These are phyloP conservation scores for Penicillium sp. DNA, from an alignment of 2,329 filamentous ascomycete species.

Conservation along the genomic window DNA sequence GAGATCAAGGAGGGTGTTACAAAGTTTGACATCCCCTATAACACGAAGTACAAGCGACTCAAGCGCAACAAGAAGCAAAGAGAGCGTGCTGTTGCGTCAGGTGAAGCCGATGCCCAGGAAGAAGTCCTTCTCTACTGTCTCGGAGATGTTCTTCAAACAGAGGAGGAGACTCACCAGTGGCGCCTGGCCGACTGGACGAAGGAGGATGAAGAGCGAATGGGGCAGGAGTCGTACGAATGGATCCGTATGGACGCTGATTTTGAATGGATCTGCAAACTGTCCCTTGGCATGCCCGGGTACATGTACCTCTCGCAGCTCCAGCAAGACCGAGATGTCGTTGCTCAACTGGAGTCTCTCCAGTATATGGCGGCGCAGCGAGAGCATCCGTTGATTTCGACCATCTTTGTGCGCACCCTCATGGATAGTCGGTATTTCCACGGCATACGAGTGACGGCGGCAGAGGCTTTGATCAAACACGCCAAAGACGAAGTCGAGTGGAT, in stretches of 20 bases:
- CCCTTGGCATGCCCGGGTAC: constrained; percentile 79
- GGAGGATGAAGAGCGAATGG: constrained; percentile 86
- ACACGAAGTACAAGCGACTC: constrained; percentile 96
- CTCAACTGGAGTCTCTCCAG: constrained; percentile 71
- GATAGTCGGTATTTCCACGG: constrained; percentile 91
- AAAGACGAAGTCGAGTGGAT: constrained; percentile 67
- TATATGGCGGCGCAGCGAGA: constrained; percentile 64
- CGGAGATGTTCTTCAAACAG: constrained; percentile 79
- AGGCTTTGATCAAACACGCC: constrained; percentile 71
- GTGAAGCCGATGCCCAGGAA: constrained; percentile 64
- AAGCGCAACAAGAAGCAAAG: constrained; percentile 82
- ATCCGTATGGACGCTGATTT: constrained; percentile 97
- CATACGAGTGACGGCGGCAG: constrained; percentile 78
- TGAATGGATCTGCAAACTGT: constrained; percentile 89
- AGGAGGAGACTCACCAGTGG: constrained; percentile 80
- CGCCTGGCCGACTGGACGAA: constrained; percentile 81
- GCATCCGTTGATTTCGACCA: constrained; percentile 79
- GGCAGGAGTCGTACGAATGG: constrained; percentile 96
- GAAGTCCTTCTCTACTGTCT: constrained; percentile 86
- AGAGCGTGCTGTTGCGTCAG: constrained; percentile 64
- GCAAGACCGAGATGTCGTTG: constrained; percentile 93
- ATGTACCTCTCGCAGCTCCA: constrained; percentile 98
- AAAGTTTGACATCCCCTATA: constrained; percentile 93
- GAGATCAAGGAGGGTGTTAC: constrained; percentile 84
- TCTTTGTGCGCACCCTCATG: constrained; percentile 82